Percentiles rank a stretch among this genome's conserved stretches.
Conservation (phyloP, 257 asterid species). For the Plantago elongata region DNA sequence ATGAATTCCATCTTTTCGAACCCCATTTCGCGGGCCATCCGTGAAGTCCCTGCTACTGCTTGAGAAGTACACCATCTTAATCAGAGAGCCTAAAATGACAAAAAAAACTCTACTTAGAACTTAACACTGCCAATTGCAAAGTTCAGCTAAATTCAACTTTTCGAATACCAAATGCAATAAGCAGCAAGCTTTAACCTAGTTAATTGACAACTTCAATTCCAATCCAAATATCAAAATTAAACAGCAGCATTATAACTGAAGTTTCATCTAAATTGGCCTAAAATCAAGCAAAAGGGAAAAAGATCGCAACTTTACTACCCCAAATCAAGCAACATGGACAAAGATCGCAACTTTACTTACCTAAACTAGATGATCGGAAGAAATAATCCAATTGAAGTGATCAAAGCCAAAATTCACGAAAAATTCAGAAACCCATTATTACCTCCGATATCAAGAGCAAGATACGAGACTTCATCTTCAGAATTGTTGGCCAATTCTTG, state of each 20-base stretch:
- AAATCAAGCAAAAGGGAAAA: too few species aligned
- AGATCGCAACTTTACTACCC: neutral
- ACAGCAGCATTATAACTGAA: too few species aligned
- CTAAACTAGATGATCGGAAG: neutral
- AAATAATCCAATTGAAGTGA: neutral
- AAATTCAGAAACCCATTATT: slow-evolving; percentile 1
- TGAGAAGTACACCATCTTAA: slow-evolving; percentile 56
- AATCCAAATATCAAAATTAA: too few species aligned
- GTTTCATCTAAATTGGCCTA: too few species aligned
- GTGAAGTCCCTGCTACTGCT: slow-evolving; percentile 21
- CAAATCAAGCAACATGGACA: too few species aligned
- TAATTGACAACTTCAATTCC: too few species aligned
- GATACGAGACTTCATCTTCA: slow-evolving; percentile 48
- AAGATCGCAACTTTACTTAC: neutral
- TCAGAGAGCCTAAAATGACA: slow-evolving; percentile 46
- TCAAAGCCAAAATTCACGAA: neutral
- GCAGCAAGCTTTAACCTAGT: too few species aligned
- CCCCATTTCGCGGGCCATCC: slow-evolving; percentile 19
- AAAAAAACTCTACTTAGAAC: neutral
- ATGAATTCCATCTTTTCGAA: slow-evolving; percentile 19
- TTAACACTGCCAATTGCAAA: too few species aligned
- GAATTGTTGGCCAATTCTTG: neutral
- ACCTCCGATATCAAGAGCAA: slow-evolving; percentile 94
- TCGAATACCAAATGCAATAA: too few species aligned
- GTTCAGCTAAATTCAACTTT: too few species aligned